Base-by-base conservation (phyloP, 257 asterid genomes). In the Solanum etuberosum region DNA sequence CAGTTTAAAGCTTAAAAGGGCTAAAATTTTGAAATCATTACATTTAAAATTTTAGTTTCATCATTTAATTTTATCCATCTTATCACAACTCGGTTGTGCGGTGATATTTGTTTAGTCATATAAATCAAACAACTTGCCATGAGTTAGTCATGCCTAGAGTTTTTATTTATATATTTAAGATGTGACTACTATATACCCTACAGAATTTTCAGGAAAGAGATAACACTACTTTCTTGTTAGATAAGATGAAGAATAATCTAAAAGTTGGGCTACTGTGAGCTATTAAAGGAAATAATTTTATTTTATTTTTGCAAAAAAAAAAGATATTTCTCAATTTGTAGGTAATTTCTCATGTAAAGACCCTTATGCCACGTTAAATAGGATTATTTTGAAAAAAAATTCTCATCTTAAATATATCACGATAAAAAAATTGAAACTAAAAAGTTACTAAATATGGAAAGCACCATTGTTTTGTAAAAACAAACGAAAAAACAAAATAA, bases 161-260 rank as follows among this genome's bases (percentile, higher is more conserved):
- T 9, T 27, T 48, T 81, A 18, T 27, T 48, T 81, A 18, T 46
- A 48, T 48, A 46, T 29, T 48, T 5, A 31, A 81, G 43, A 18
- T 14, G 20, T 48, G 85, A 81, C 68, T 48, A 29, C 68, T 81
- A 9, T 48, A 81, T 48, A 20, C 85, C 85, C 85, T 81, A 48
- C 43, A 48, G 85, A 81, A 81, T 81, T 48, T 78, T 81, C 43
- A 48, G 29, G 85, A 81, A 81, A 81, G 68, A 81, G 85, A 81
- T 48, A 18, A 81, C 85, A 29, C 29, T 9, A 81, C 12, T 48
- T 48, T 46, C 61, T 46, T 29, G 9, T 48, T 48, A 35, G 85
- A 29, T 81, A 81, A 81, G 85, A 81, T 51, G 85, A 81, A 29
- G 42, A 80, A 81, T 48, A 81, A 81, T 81, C 12, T 81, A 48